A percentile compares a stretch with the other conserved stretches of the same genome.
Evolutionary conservation across 2,329 filamentous ascomycete genomes (phyloP).

Genomic region (Alternaria sp.): DNA sequence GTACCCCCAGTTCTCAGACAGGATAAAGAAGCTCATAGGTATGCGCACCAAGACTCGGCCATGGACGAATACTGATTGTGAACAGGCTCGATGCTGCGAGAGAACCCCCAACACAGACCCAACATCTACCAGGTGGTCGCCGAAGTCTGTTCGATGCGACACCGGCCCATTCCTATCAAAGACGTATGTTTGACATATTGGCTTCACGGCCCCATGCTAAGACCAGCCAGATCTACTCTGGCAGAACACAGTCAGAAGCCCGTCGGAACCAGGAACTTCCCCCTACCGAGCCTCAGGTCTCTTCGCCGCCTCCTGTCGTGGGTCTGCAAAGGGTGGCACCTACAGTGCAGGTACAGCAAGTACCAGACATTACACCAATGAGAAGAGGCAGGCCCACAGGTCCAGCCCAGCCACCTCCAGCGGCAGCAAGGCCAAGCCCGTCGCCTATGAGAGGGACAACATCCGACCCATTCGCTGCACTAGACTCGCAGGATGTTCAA

Average conservation of each 20-base stretch:
- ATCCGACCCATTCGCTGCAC: constrained; percentile 86
- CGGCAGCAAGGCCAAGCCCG: constrained; percentile 62
- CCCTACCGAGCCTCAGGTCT: constrained; percentile 59
- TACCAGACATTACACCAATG: constrained; percentile 95
- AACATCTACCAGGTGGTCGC: constrained; percentile 94
- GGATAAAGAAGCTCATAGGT: constrained; percentile 90
- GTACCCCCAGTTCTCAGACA: constrained; percentile 88
- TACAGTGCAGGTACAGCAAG: constrained; percentile 70
- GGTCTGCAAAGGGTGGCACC: constrained; percentile 84
- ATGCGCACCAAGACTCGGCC: constrained; percentile 41
- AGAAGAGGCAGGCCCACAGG: constrained; percentile 77
- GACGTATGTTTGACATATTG: constrained; percentile 65
- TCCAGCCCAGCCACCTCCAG: constrained; percentile 52
- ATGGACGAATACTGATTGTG: constrained; percentile 19
- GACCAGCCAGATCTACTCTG: constrained; percentile 55
- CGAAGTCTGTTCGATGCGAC: constrained; percentile 88
- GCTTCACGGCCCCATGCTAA: constrained; percentile 25
- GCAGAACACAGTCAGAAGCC: constrained; percentile 68
- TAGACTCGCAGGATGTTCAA: constrained; percentile 71
- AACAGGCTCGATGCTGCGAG: constrained; percentile 85
- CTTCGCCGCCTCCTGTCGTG: constrained; percentile 65
- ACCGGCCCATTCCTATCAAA: constrained; percentile 82
- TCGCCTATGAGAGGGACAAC: constrained; percentile 73
- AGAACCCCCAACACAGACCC: constrained; percentile 78
- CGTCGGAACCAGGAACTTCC: constrained; percentile 67